These are phyloP conservation scores for Hypocrella siamensis DNA, from an alignment of 2,329 filamentous ascomycete species.

Conservation along the genomic window DNA sequence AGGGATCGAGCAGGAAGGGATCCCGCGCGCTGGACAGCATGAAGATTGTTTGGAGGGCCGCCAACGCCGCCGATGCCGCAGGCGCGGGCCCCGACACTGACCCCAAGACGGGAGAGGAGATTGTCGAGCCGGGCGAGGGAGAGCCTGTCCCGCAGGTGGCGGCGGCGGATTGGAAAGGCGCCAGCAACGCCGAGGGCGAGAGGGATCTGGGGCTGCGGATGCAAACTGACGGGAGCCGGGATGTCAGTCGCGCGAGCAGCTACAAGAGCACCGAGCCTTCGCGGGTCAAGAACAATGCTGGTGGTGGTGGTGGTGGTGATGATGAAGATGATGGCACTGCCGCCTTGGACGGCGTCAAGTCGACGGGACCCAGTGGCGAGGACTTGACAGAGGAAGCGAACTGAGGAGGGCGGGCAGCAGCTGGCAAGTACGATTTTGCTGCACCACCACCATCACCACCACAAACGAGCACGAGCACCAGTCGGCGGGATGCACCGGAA, in stretches of 20 bases:
- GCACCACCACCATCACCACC: too few relatives aligned
- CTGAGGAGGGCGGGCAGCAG: background rate
- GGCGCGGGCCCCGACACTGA: too few relatives aligned
- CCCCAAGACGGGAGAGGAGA: conserved; percentile 15
- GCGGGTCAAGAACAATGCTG: too few relatives aligned
- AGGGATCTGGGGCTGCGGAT: conserved; percentile 55
- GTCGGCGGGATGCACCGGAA: too few relatives aligned
- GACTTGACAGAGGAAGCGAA: conserved; percentile 10
- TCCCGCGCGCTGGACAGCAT: conserved; percentile 67
- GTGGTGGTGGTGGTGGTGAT: too few relatives aligned
- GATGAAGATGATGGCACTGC: conserved; percentile 5
- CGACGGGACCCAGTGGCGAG: conserved; percentile 20
- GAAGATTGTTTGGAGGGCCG: conserved; percentile 65
- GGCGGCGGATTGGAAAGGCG: conserved; percentile 60
- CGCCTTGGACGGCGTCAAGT: conserved; percentile 17
- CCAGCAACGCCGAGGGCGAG: conserved; percentile 25
- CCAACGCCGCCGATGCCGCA: conserved; percentile 12
- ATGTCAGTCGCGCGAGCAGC: conserved; percentile 60
- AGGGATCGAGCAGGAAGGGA: conserved; percentile 72
- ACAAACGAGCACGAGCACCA: too few relatives aligned
- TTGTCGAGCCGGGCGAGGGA: conserved; percentile 48
- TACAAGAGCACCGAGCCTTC: conserved; percentile 30
- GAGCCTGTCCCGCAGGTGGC: conserved; percentile 54
- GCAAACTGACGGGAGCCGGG: conserved; percentile 46
- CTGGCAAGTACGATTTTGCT: too few relatives aligned